Base-by-base conservation (phyloP, 495 filamentous ascomycete species). In the Penicillium manginii region DNA sequence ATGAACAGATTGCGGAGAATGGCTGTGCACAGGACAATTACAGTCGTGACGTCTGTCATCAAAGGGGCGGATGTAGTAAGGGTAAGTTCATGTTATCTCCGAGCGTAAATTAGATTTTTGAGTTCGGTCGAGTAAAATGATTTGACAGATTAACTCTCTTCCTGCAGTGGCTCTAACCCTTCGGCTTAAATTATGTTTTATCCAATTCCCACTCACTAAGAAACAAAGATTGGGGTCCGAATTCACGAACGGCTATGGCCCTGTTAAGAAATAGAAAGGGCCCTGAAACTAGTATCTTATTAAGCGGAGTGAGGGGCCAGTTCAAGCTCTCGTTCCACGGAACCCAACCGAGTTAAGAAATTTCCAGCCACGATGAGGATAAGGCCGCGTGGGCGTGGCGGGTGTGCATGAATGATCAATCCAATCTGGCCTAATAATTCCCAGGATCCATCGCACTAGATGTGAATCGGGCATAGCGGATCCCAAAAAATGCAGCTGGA, bases 391-490 rank as follows among this genome's bases (percentile, higher is more conserved):
- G 45, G 45, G 45, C 22, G 45, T 26, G 45, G 45, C 45, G 45
- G 45, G 45, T 26, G 45, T 43, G 17, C 40, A 19, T 29, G 26
- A 29, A 29, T 29, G 26, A 43, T 12, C 40, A 43, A 43, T 43
- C n/a, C 40, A 17, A 43, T 17, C 15, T 19, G 40, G n/a, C 40
- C 40, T 5, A 43, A 43, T n/a, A n/a, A 17, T 58, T 52, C 42
- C 37, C 29, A 37, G 37, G 29, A 60, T 54, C 60, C 63, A 62
- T 57, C 26, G 21, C 58, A 43, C 61, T 69, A 69, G 55, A 33
- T 49, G 43, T 51, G 50, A 62, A 43, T 3, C n/a, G 52, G 49
- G 26, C 6, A 55, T 55, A 51, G 40, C 18, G 47, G 15, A 33
- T 17, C 22, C 11, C 43, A 21, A 33, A 32, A 51, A 19, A 19